A percentile compares a stretch with the other conserved stretches of the same genome.
These are phyloP conservation scores for Xylariaceae sp. DNA, from an alignment of 2,329 filamentous ascomycete genomes.

Conservation along the genomic window DNA sequence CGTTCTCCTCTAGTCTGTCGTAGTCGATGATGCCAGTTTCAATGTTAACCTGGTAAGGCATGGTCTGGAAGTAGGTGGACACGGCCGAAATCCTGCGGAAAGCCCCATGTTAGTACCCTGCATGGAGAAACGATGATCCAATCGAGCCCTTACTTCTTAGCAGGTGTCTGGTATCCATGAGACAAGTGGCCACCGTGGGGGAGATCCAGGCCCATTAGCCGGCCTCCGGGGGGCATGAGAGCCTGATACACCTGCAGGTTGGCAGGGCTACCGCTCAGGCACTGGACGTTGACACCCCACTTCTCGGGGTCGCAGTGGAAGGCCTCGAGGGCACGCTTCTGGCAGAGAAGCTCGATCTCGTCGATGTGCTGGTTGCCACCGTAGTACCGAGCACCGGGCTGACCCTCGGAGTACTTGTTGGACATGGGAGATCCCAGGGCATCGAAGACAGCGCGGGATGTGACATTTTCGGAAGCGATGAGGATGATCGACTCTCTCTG, in stretches of 20 bases:
- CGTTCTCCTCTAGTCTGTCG: slow-evolving; percentile 83
- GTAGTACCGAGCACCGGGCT: slow-evolving; percentile 97
- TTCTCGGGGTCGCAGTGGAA: slow-evolving; percentile 81
- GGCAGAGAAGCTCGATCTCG: slow-evolving; percentile 90
- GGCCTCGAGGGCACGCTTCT: slow-evolving; percentile 84
- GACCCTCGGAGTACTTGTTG: slow-evolving; percentile 99
- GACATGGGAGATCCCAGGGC: slow-evolving; percentile 91
- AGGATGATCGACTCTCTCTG: slow-evolving; percentile 98
- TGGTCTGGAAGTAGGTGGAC: slow-evolving; percentile 98
- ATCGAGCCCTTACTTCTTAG: slow-evolving; percentile 62
- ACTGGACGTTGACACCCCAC: slow-evolving; percentile 99
- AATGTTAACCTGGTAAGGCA: slow-evolving; percentile 88
- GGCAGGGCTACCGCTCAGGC: slow-evolving; percentile 84
- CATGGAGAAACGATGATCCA: slow-evolving; percentile 14
- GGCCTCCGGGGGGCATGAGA: slow-evolving; percentile 90
- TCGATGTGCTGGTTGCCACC: slow-evolving; percentile 99
- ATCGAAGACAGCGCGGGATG: slow-evolving; percentile 95
- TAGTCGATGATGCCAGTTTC: slow-evolving; percentile 97
- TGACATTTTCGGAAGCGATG: slow-evolving; percentile 99
- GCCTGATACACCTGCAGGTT: slow-evolving; percentile 98
- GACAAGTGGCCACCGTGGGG: slow-evolving; percentile 92
- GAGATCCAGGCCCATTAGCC: slow-evolving; percentile 93
- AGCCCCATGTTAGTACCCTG: slow-evolving; percentile 34
- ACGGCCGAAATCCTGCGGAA: slow-evolving; percentile 72
- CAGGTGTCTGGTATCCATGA: slow-evolving; percentile 95